A percentile compares a stretch with the other conserved stretches of the same genome.
These are phyloP conservation scores for Spizellomyces sp. DNA, from an alignment of 192 early-diverging fungal species.

Conservation along the genomic window DNA sequence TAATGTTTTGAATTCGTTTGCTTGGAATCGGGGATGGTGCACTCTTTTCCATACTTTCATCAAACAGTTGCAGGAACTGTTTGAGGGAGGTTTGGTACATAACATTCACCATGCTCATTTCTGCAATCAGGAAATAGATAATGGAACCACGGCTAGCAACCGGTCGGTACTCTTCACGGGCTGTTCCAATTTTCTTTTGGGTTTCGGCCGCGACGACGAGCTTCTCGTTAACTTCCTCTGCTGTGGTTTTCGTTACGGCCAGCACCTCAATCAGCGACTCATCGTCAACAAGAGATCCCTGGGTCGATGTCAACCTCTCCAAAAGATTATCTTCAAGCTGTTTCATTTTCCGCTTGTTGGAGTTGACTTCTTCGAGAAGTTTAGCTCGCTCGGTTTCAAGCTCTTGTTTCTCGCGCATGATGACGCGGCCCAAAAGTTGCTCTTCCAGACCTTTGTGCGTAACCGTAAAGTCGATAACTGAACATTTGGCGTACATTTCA, in stretches of 20 bases:
- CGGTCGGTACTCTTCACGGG: conserved; percentile 67
- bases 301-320: conserved; percentile 64
- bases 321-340: conserved; percentile 70
- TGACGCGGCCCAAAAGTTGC: conserved; percentile 65
- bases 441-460: conserved; percentile 66
- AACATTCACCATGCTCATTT: conserved; percentile 68
- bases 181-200: conserved; percentile 67
- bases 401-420: conserved; percentile 70
- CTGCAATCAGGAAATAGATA: conserved; percentile 70
- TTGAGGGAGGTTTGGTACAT: conserved; percentile 70
- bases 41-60: conserved; percentile 68
- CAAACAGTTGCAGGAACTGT: conserved; percentile 69
- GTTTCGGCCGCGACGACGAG: conserved; percentile 66
- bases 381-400: conserved; percentile 67
- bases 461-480: conserved; percentile 68
- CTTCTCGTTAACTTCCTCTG: conserved; percentile 70
- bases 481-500: conserved; percentile 67
- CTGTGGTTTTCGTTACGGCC: conserved; percentile 62
- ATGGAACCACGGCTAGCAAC: conserved; percentile 63
- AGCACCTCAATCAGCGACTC: conserved; percentile 70
- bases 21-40: conserved; percentile 64
- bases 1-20: conserved; percentile 70
- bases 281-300: conserved; percentile 67
- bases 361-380: conserved; percentile 66
- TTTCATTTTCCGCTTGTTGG: conserved; percentile 71